Conservation (phyloP, 345 rosid species). For the Lepidium aucheri region DNA sequence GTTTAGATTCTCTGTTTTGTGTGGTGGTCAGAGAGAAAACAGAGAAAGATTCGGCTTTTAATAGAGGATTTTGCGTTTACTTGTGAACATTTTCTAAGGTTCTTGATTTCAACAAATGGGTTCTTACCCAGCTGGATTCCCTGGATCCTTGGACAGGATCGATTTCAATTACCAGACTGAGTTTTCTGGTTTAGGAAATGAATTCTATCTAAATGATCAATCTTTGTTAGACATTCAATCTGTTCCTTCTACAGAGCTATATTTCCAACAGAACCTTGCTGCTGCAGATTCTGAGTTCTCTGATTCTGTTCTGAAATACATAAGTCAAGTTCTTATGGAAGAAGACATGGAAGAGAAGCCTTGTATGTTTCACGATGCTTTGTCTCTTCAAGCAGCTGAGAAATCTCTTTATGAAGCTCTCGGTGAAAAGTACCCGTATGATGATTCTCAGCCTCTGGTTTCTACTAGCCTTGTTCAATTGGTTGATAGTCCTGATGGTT, state of each 20-base stretch:
- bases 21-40: background rate
- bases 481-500: slow-evolving; percentile 27
- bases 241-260: slow-evolving; percentile 17
- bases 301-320: slow-evolving; percentile 49
- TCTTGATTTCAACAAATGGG: slow-evolving; percentile 22
- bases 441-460: slow-evolving; percentile 11
- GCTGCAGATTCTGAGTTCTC: slow-evolving; percentile 42
- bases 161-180: slow-evolving; percentile 18
- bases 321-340: slow-evolving; percentile 69
- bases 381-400: slow-evolving; percentile 71
- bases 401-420: slow-evolving; percentile 61
- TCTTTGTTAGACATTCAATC: slow-evolving; percentile 24
- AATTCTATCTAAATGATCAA: slow-evolving; percentile 24
- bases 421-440: slow-evolving; percentile 44
- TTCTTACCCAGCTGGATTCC: slow-evolving; percentile 18
- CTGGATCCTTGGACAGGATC: slow-evolving; percentile 12
- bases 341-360: slow-evolving; percentile 58
- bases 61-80: slow-evolving; percentile 6
- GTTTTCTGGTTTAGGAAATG: slow-evolving; percentile 22
- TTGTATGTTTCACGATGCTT: slow-evolving; percentile 49
- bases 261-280: slow-evolving; percentile 21
- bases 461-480: slow-evolving; percentile 31
- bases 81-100: slow-evolving; percentile 15
- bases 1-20: slow-evolving; percentile 6
- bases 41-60: background rate